Conservation (phyloP, 2,329 filamentous ascomycete species). For the Pseudogymnoascus sp. region DNA sequence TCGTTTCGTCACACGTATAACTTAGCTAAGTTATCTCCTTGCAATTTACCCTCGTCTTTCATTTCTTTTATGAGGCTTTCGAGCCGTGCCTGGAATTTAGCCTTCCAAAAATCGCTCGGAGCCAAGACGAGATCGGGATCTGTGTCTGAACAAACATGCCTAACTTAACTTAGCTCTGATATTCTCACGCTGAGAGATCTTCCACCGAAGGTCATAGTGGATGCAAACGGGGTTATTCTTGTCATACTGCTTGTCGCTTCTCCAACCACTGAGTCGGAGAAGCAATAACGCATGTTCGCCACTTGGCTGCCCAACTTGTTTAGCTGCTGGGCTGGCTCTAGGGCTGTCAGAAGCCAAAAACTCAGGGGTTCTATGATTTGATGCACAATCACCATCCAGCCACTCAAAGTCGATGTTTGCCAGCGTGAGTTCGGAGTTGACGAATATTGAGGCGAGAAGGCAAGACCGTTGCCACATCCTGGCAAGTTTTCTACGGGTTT, state of each 20-base stretch:
- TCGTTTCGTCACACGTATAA: constrained; percentile 17
- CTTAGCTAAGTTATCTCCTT: constrained; percentile 16
- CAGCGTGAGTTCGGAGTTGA: constrained; percentile 9
- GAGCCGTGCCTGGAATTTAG: constrained; percentile 16
- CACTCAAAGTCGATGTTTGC: constrained; percentile 11
- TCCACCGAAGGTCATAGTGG: constrained; percentile 21
- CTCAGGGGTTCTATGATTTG: background rate
- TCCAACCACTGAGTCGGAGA: constrained; percentile 17
- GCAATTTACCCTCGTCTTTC: constrained; percentile 16
- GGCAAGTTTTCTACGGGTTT: background rate
- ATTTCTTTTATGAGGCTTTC: constrained; percentile 6
- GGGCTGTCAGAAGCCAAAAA: background rate
- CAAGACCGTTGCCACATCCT: background rate
- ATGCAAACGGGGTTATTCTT: constrained; percentile 18
- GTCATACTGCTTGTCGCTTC: constrained; percentile 17
- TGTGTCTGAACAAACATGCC: constrained; percentile 16
- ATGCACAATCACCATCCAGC: constrained; percentile 7
- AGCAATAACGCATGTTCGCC: constrained; percentile 16
- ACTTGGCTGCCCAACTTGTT: constrained; percentile 14
- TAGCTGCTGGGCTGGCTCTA: background rate
- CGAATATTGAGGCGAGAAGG: background rate
- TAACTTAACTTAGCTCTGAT: constrained; percentile 21
- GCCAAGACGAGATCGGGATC: constrained; percentile 20
- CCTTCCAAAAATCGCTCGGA: constrained; percentile 21
- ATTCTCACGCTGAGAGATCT: constrained; percentile 20